phyloP scores from a whole-genome alignment of 148 eudicot species.

The Rhododendron ovatum region DNA sequence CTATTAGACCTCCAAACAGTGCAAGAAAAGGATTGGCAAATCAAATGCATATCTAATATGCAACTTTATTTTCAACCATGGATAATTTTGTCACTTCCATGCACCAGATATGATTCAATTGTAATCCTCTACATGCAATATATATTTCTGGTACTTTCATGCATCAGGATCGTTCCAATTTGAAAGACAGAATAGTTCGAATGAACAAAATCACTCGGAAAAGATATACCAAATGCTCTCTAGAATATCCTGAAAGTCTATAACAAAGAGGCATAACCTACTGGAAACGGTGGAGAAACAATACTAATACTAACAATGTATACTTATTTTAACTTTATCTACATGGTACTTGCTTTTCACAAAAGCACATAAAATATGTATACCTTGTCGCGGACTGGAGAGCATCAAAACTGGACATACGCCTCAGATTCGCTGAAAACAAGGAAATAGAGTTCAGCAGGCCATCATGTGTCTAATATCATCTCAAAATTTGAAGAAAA shows the following conservation, averaged over 20 bases:
- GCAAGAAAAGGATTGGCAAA: too few relatives aligned
- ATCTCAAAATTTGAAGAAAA: not conserved
- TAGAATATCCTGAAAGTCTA: not conserved
- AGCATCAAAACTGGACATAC: conserved; percentile 67
- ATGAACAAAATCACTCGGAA: not conserved
- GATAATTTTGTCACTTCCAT: too few relatives aligned
- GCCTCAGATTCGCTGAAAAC: conserved; percentile 63
- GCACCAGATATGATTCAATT: too few relatives aligned
- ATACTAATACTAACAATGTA: not conserved
- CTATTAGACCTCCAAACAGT: too few relatives aligned
- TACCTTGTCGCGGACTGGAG: conserved; percentile 65
- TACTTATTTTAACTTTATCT: not conserved
- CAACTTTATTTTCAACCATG: too few relatives aligned
- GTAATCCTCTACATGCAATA: too few relatives aligned
- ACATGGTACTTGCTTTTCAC: not conserved
- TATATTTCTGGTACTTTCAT: too few relatives aligned
- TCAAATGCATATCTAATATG: too few relatives aligned
- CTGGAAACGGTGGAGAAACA: not conserved
- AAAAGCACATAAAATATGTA: not conserved
- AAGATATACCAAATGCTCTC: not conserved
- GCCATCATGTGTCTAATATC: not conserved
- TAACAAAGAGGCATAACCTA: not conserved
- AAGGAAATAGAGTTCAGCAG: not conserved
- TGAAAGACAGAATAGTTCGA: too few relatives aligned
- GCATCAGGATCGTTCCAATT: too few relatives aligned